Evolutionary conservation across 2,329 filamentous ascomycete species (phyloP), one percentile per base, ranked within the genome.

Genomic region (Curvularia hawaiiensis): DNA sequence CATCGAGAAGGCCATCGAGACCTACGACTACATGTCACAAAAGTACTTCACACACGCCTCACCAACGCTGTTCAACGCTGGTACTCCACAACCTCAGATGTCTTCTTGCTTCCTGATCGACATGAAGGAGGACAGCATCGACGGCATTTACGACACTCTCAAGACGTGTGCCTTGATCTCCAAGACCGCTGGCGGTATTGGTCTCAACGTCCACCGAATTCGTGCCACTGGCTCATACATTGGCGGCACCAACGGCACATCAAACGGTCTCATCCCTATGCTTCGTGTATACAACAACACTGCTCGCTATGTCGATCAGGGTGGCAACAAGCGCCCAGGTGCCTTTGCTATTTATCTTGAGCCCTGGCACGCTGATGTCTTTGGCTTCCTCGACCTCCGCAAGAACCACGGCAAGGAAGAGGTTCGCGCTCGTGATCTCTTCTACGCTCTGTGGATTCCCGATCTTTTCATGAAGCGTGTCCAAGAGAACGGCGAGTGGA

Each of bases 391-490:
- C 66, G 96, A 99, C 73, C 87, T 99, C 53, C 90, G 95, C 73
- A 99, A 99, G 89, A 99, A 99, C 80, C 95, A 99, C 79, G 95
- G 95, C 69, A 99, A 99, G 82, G 95, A 99, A 77, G 95, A 99
- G 81, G 87, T 97, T 66, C 92, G 95, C 72, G 95, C 95, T 64
- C 93, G 95, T 75, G 95, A 99, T 78, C 85, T 99, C 50, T 99
- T 99, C 87, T 92, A 97, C 63, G 95, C 94, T 59, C 85, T 99
- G 50, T 99, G 95, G 95, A 97, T 97, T 57, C 93, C 95, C 16
- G 95, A 99, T 83, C 86, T 99, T 45, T 99, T 99, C 87, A 99
- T 99, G 95, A 96, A 97, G 85, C 92, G 95, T 77, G 94, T 99
- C 55, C 92, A 99, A 81, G 89, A 92, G 83, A 99, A 99, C 78